Base-by-base conservation (phyloP, 2,329 filamentous ascomycete genomes). In the Hypoxylon sp. region DNA sequence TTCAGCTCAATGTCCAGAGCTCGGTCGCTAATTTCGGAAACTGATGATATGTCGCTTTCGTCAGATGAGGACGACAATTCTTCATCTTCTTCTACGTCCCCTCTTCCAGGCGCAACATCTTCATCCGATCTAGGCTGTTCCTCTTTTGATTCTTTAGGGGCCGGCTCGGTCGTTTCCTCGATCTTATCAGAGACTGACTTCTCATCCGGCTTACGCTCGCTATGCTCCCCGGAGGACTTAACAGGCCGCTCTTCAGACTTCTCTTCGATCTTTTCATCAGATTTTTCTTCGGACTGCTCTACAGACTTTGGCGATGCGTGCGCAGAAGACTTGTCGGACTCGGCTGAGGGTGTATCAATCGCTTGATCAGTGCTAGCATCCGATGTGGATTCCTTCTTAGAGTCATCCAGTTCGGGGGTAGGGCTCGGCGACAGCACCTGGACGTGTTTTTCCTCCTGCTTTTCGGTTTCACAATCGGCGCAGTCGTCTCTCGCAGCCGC, bases 11-110 rank as follows among this genome's bases (percentile, higher is more conserved):
- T 73, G 22, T 80, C 76, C 8, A 81, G 65, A 48, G 79, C 79
- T 3, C 74, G 74, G 1, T 80, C 79, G 6, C 78, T 80, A 39
- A 81, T 75, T 0, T 79, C 76, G 1, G 77, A 78, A 2, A 82
- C 67, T 0, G 76, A 75, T 1, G 75, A 76, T 3, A 79, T 22
- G 20, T 72, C 70, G 3, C 70, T 69, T 7, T 73, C 72, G 11
- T 66, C 68, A 7, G 57, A 69, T 0, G 65, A 69, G 3, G 55
- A 37, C 10, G 69, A 63, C 2, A n/a, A n/a, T n/a, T 68, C 67
- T 5, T 73, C 65, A 2, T 63, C 56, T 49, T 69, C 47, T 51
- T 70, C 62, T 50, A 34, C n/a, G 13, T 37, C 13, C 32, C 41
- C 28, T 13, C 37, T 43, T 44, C 46, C 30, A 26, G 15, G 7